Base-by-base conservation (phyloP, 73 alveolate species). In the Tetrahymena thermophila region DNA sequence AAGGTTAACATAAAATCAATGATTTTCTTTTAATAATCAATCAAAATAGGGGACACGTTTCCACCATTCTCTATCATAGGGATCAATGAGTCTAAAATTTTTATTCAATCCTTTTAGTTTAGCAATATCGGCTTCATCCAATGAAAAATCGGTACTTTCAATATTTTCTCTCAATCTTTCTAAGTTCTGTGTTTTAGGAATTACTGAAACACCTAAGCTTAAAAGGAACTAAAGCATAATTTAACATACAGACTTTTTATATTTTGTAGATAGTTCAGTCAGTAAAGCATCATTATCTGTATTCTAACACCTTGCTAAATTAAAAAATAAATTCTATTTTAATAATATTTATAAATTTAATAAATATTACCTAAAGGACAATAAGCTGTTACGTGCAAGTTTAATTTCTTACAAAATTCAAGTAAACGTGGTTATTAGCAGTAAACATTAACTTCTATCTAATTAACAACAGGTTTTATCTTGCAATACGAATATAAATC, bases 401-500 rank as follows among this genome's bases (percentile, higher is more conserved):
- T 95, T 17, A 85, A 37, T 94, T 95, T 96, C 55, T 96, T 43
- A 37, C 42, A 35, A 58, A 95, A 95, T 8, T 95, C 96, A 4
- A 96, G 95, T 28, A 71, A 85, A 11, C 94, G 96, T 25, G 55
- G 93, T 40, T 96, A 94, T 31, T 40, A 25, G 23, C 96, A 85
- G 84, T 94, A 96, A 84, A 99, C 99, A 93, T 97, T 98, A 23
- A 98, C 95, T 94, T 98, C 99, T 15, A 98, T 96, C 93, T 98
- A 96, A 94, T 97, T 97, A n/a, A 94, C 94, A 56, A 85, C 98
- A 13, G 99, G 99, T 93, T 94, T 96, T 42, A 97, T 96, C 94
- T 96, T 94, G 85, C 96, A 96, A 83, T 94, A 96, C 35, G 99
- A 95, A 43, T 96, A 95, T 84, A 98, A 13, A 95, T 97, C 98